Percentiles rank a stretch among this genome's conserved stretches.
phyloP scores from a whole-genome alignment of 2,329 filamentous ascomycete genomes.

The Clarireedia hainanense region DNA sequence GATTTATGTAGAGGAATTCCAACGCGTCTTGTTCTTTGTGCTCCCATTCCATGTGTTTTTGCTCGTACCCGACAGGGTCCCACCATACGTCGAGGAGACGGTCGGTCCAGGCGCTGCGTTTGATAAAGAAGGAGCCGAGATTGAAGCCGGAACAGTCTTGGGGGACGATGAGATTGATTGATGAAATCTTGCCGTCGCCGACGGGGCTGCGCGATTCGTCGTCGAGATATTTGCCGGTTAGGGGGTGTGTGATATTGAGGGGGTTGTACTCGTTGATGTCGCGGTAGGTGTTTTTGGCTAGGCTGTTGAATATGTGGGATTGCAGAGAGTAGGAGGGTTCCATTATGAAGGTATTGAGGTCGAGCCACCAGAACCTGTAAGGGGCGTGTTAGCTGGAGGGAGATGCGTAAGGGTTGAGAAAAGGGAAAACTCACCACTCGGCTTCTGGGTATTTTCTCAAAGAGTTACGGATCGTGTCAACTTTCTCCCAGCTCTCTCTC shows the following conservation, averaged over 20 bases:
- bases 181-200: conserved; percentile 69
- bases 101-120: conserved; percentile 81
- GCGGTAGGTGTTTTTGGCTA: conserved; percentile 71
- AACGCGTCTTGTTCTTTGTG: conserved; percentile 97
- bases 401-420: background rate
- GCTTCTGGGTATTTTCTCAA: conserved; percentile 92
- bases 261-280: conserved; percentile 97
- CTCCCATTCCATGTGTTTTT: conserved; percentile 98
- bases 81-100: conserved; percentile 93
- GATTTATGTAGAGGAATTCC: conserved; percentile 82
- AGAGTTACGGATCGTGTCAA: conserved; percentile 81
- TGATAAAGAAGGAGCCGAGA: conserved; percentile 88
- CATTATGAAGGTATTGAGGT: conserved; percentile 97
- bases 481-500: conserved; percentile 99
- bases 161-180: conserved; percentile 79
- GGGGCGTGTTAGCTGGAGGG: conserved; percentile 24
- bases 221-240: conserved; percentile 68
- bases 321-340: conserved; percentile 88
- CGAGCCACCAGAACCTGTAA: conserved; percentile 97
- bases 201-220: conserved; percentile 59
- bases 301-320: conserved; percentile 77
- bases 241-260: conserved; percentile 83
- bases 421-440: conserved; percentile 64
- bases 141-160: conserved; percentile 97
- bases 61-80: conserved; percentile 96